Base-by-base conservation (phyloP, 2,329 filamentous ascomycete species). In the Delphinella strobiligena region DNA sequence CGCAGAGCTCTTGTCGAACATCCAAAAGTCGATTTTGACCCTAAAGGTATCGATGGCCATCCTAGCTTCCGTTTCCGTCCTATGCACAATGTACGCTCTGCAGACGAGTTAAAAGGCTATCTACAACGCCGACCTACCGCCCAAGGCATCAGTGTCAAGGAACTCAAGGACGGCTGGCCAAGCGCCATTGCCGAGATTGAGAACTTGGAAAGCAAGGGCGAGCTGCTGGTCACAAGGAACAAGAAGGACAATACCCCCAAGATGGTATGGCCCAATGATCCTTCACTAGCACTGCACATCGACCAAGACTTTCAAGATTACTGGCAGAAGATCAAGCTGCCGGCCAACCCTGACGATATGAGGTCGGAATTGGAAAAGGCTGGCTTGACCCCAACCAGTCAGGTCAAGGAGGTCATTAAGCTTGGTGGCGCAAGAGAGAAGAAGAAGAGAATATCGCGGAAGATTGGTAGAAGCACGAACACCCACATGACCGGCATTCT, bases 151-250 rank as follows among this genome's bases (percentile, higher is more conserved):
- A 72, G 72, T 29, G 85, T 96, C 46, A 87, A 86, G 59, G 87
- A 95, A 52, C 73, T 98, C 45, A 93, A 94, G 62, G 91, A 98
- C 58, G 91, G 91, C 47, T 98, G 91, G 91, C 78, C 81, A 17
- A 80, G 81, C 51, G 93, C 86, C 54, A 78, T 88, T 45, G 74
- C 80, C 15, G 74, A 82, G 8, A 82, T 98, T 56, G 74, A 82
- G 46, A 69, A 75, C 49, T 71, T 98, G 37, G 89, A 95, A 65
- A 63, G 63, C 31, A 75, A 83, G 56, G 80, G 88, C 54, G 80
- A 81, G 59, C 71, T 96, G 34, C 71, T 96, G 27, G 85, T 95
- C 4, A 82, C 85, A 16, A 77, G 88, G 45, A 88, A 88, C 41
- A 93, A 91, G 64, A 96, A 96, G 66, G 89, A 96, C 58, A 81